These are phyloP conservation scores for Protea cynaroides DNA, from an alignment of 164 flowering plant species.

Conservation along the genomic window DNA sequence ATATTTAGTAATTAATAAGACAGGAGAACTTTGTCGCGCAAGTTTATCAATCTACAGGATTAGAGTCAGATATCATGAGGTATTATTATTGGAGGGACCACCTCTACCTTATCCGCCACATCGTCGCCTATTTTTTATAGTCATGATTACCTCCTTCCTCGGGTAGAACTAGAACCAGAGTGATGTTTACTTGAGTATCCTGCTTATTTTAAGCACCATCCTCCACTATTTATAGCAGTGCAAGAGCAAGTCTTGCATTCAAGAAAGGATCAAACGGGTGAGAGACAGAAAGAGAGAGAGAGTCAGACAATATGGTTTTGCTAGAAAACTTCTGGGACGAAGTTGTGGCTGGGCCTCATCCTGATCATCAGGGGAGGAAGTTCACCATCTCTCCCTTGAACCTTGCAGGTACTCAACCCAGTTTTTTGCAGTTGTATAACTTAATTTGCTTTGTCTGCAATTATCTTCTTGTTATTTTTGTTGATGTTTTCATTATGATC, in stretches of 20 bases:
- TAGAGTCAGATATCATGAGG: too few species aligned
- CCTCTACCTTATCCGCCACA: slow-evolving; percentile 19
- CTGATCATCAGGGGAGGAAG: slow-evolving; percentile 73
- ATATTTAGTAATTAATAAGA: too few species aligned
- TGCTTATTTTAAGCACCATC: neutral
- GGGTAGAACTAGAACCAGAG: too few species aligned
- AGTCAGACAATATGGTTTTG: slow-evolving; percentile 38
- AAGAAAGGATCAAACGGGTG: neutral
- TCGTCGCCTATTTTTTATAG: neutral
- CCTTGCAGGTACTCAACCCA: slow-evolving; percentile 30
- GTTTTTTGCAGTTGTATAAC: neutral
- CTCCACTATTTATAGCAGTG: neutral
- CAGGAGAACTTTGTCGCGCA: too few species aligned
- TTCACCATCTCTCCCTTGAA: slow-evolving; percentile 31
- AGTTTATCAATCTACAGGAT: too few species aligned
- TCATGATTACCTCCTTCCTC: too few species aligned
- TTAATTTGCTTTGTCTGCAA: neutral
- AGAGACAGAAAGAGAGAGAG: slow-evolving; percentile 3
- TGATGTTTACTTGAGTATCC: too few species aligned
- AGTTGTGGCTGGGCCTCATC: slow-evolving; percentile 74
- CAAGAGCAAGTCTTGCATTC: too few species aligned
- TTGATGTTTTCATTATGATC: neutral
- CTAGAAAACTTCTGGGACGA: slow-evolving; percentile 94
- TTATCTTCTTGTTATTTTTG: neutral
- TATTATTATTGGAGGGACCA: too few species aligned